Evolutionary conservation across 2,329 filamentous ascomycete species (phyloP).

Genomic region (Colletotrichum chlorophyti): DNA sequence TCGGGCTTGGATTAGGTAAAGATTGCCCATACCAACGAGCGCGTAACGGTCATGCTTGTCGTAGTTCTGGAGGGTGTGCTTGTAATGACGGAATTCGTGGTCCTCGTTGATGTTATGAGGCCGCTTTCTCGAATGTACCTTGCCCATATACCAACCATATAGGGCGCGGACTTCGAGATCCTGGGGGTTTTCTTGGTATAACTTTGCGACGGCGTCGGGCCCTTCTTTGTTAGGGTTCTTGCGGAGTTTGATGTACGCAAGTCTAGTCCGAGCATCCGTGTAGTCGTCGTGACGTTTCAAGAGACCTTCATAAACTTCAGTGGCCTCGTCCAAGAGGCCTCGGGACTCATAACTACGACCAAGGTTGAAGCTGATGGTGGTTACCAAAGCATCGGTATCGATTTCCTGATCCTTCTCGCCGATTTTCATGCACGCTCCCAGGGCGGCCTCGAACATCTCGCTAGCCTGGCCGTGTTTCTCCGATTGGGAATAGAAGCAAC

Average conservation of each 20-base stretch:
- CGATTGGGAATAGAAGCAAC: slow-evolving; percentile 90
- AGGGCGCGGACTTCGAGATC: slow-evolving; percentile 92
- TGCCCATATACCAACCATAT: slow-evolving; percentile 95
- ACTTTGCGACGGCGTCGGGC: slow-evolving; percentile 81
- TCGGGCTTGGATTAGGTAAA: slow-evolving; percentile 84
- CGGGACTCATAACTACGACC: slow-evolving; percentile 91
- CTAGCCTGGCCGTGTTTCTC: slow-evolving; percentile 83
- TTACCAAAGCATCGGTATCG: slow-evolving; percentile 91
- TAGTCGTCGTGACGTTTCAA: slow-evolving; percentile 88
- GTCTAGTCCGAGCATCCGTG: slow-evolving; percentile 84
- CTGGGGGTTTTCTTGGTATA: slow-evolving; percentile 82
- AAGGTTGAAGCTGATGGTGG: slow-evolving; percentile 96
- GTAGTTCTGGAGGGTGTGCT: slow-evolving; percentile 90
- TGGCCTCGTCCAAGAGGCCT: slow-evolving; percentile 80
- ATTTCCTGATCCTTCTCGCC: slow-evolving; percentile 76
- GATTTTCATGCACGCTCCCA: slow-evolving; percentile 85
- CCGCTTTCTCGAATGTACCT: slow-evolving; percentile 79
- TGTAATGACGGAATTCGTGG: slow-evolving; percentile 91
- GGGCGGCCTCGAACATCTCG: slow-evolving; percentile 89
- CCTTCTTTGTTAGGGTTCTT: slow-evolving; percentile 85
- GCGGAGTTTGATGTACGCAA: slow-evolving; percentile 88
- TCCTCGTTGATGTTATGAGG: slow-evolving; percentile 85
- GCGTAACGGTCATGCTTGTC: slow-evolving; percentile 99
- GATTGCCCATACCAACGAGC: slow-evolving; percentile 94
- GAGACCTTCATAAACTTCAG: slow-evolving; percentile 86